phyloP scores from a whole-genome alignment of 495 filamentous ascomycete genomes.

The Penicillium canescens region DNA sequence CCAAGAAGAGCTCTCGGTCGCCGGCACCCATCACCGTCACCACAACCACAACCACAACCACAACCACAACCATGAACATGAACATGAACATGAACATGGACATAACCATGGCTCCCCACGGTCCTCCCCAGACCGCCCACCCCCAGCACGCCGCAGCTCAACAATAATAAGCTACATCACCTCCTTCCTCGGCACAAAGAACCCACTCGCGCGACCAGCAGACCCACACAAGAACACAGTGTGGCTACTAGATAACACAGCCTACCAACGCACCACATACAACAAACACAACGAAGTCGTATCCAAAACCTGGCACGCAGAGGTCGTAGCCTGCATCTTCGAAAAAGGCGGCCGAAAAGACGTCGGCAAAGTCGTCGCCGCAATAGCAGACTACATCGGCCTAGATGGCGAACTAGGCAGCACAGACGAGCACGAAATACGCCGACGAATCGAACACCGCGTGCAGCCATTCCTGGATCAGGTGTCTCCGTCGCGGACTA shows the following conservation, averaged over 20 bases:
- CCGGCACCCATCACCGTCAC: background rate
- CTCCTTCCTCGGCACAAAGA: slow-evolving; percentile 30
- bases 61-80: no score
- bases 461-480: slow-evolving; percentile 76
- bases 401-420: slow-evolving; percentile 61
- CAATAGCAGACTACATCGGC: slow-evolving; percentile 69
- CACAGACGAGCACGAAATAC: slow-evolving; percentile 48
- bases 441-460: slow-evolving; percentile 65
- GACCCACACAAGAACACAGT: slow-evolving; percentile 61
- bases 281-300: slow-evolving; percentile 8
- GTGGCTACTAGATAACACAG: slow-evolving; percentile 91
- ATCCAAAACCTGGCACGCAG: slow-evolving; percentile 64
- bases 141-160: slow-evolving; percentile 29
- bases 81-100: no score
- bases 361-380: slow-evolving; percentile 64
- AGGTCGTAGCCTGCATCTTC: slow-evolving; percentile 81
- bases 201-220: slow-evolving; percentile 32
- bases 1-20: background rate
- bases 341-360: slow-evolving; percentile 64
- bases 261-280: slow-evolving; percentile 53
- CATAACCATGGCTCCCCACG: no score
- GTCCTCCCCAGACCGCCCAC: background rate
- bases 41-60: no score
- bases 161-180: slow-evolving; percentile 27
- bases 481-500: slow-evolving; percentile 65